Evolutionary conservation across 140 eudicot genomes (phyloP).

Genomic region (Erigeron philadelphicus): DNA sequence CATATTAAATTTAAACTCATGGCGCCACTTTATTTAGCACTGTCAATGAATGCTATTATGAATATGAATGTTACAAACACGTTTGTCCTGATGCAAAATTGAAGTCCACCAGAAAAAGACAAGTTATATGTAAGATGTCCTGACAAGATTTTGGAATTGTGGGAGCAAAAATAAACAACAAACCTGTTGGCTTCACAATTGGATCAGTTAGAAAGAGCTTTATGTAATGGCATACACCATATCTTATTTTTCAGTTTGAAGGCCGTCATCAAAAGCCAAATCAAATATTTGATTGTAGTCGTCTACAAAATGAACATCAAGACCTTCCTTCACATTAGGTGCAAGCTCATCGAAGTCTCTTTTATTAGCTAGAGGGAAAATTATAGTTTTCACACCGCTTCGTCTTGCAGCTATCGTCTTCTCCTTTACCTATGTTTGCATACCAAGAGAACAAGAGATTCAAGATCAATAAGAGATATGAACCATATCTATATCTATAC

Average conservation of each 20-base stretch:
- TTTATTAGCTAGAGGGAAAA: conserved; percentile 82
- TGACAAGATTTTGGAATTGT: background rate
- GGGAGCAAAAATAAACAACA: conserved; percentile 11
- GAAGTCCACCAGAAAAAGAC: background rate
- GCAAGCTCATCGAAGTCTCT: conserved; percentile 92
- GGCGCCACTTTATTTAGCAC: conserved; percentile 19
- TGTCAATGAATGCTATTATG: conserved; percentile 23
- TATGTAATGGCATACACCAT: background rate
- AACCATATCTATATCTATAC: background rate
- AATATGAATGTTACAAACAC: conserved; percentile 25
- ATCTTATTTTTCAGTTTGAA: conserved; percentile 22
- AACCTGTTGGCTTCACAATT: conserved; percentile 17
- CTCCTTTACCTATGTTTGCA: conserved; percentile 73
- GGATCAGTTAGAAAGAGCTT: conserved; percentile 18
- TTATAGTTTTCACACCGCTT: conserved; percentile 78
- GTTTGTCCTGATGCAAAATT: conserved; percentile 7
- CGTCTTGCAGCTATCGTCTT: conserved; percentile 97
- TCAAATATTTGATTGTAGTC: conserved; percentile 72
- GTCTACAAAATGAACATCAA: conserved; percentile 91
- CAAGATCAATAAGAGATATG: background rate
- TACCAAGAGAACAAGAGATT: conserved; percentile 14
- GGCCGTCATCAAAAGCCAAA: conserved; percentile 51
- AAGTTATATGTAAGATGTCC: conserved; percentile 11
- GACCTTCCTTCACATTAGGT: conserved; percentile 78
- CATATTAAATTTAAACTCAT: conserved; percentile 15